Conservation (phyloP, 306 rosid species). For the Gynostemma pentaphyllum region DNA sequence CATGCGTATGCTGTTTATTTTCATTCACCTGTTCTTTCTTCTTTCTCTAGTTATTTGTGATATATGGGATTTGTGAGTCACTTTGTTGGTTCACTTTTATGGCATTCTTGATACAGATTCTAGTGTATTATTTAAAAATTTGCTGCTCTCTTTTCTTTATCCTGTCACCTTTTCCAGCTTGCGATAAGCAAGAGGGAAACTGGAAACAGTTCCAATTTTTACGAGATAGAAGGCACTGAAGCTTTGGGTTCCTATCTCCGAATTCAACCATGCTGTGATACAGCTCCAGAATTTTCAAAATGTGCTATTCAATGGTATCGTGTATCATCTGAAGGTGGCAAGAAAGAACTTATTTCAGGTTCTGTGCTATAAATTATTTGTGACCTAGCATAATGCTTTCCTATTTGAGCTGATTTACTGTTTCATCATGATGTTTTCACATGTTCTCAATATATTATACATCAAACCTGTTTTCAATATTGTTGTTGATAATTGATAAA, state of each 20-base stretch:
- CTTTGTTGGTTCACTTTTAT: not conserved
- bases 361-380: not conserved
- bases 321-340: slow-evolving; percentile 49
- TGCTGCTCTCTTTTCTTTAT: slow-evolving; percentile 8
- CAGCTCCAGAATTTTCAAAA: slow-evolving; percentile 46
- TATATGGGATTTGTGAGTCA: no score
- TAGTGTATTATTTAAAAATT: not conserved
- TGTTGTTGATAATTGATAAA: no score
- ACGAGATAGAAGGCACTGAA: slow-evolving; percentile 68
- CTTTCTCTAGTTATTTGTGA: not conserved
- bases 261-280: slow-evolving; percentile 51
- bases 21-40: not conserved
- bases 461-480: no score
- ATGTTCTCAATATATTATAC: no score
- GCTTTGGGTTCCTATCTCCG: slow-evolving; percentile 67
- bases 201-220: slow-evolving; percentile 36
- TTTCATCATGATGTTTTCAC: no score
- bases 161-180: slow-evolving; percentile 31
- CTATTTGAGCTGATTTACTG: not conserved
- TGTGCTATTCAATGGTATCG: slow-evolving; percentile 78
- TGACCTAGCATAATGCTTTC: no score
- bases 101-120: not conserved
- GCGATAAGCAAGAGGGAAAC: slow-evolving; percentile 45
- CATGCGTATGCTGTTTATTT: not conserved
- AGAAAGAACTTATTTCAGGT: slow-evolving; percentile 79